phyloP scores from a whole-genome alignment of 2,329 filamentous ascomycete species.

The Arachnomyces sp. region DNA sequence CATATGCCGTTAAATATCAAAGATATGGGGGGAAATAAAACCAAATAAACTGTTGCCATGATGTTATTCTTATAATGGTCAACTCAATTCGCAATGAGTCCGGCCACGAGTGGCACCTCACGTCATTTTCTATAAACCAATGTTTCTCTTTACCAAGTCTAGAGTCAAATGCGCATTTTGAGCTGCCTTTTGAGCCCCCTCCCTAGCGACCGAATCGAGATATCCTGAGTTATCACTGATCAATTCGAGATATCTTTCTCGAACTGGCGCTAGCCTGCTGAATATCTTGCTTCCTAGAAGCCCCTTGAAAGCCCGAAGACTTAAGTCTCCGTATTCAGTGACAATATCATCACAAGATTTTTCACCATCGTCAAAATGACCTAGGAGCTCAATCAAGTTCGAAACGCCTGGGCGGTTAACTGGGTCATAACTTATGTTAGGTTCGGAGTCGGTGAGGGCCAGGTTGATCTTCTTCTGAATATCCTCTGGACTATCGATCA shows the following conservation, averaged over 20 bases:
- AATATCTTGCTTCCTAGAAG: slow-evolving; percentile 46
- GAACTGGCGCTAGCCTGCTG: slow-evolving; percentile 23
- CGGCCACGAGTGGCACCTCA: no score
- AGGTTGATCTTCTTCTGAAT: slow-evolving; percentile 63
- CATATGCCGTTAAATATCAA: no score
- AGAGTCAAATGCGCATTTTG: slow-evolving; percentile 13
- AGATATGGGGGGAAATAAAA: no score
- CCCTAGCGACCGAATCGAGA: slow-evolving; percentile 9
- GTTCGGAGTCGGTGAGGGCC: slow-evolving; percentile 68
- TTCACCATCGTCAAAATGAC: slow-evolving; percentile 51
- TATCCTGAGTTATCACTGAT: slow-evolving; percentile 7
- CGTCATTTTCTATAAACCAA: slow-evolving; percentile 6
- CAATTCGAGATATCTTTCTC: slow-evolving; percentile 21
- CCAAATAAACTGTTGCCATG: no score
- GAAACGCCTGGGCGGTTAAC: slow-evolving; percentile 67
- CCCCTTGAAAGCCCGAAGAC: slow-evolving; percentile 56
- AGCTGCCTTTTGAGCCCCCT: slow-evolving; percentile 10
- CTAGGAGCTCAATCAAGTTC: slow-evolving; percentile 77
- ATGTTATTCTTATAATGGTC: no score
- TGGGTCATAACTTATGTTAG: slow-evolving; percentile 64
- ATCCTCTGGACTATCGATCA: slow-evolving; percentile 61
- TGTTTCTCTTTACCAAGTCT: slow-evolving; percentile 8
- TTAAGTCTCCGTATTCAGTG: slow-evolving; percentile 35
- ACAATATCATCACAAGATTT: slow-evolving; percentile 40
- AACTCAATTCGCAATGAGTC: no score